phyloP scores from a whole-genome alignment of 108 stramenopile genomes.

The Chaetoceros tenuissimus region DNA sequence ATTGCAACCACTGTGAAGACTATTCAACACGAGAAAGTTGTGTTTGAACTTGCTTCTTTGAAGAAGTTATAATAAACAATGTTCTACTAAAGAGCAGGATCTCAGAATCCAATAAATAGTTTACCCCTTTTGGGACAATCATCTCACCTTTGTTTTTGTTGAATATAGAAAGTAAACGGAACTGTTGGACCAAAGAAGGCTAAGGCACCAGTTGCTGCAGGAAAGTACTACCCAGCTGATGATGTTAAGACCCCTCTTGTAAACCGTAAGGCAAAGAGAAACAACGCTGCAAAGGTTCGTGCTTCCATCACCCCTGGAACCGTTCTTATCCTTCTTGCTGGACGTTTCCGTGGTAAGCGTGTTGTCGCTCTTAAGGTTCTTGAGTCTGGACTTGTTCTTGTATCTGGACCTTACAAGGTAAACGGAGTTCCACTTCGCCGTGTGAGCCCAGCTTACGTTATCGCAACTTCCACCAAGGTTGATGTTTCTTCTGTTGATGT shows the following conservation, averaged over 20 bases:
- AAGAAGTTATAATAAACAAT: too few relatives aligned
- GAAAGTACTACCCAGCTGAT: conserved; percentile 93
- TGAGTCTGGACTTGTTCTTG: conserved; percentile 93
- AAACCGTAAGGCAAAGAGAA: conserved; percentile 58
- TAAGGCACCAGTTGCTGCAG: conserved; percentile 27
- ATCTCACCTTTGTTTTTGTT: background rate
- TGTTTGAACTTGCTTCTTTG: too few relatives aligned
- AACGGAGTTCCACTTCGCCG: conserved; percentile 99
- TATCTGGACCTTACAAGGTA: conserved; percentile 97
- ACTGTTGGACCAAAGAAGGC: conserved; percentile 48
- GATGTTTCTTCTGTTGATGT: conserved; percentile 88
- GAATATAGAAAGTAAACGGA: conserved; percentile 30
- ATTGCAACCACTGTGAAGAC: too few relatives aligned
- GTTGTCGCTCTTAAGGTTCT: conserved; percentile 96
- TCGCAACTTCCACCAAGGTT: conserved; percentile 95
- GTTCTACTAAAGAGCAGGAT: background rate
- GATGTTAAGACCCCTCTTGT: conserved; percentile 69
- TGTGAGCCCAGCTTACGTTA: conserved; percentile 98
- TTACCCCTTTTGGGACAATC: background rate
- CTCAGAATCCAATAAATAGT: background rate
- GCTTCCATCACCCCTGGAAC: conserved; percentile 95
- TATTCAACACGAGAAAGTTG: too few relatives aligned
- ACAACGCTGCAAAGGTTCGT: conserved; percentile 90
- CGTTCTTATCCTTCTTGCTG: conserved; percentile 95
- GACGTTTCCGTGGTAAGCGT: conserved; percentile 98